Evolutionary conservation across 2,329 filamentous ascomycete species (phyloP).

Genomic region (Alternaria dauci): DNA sequence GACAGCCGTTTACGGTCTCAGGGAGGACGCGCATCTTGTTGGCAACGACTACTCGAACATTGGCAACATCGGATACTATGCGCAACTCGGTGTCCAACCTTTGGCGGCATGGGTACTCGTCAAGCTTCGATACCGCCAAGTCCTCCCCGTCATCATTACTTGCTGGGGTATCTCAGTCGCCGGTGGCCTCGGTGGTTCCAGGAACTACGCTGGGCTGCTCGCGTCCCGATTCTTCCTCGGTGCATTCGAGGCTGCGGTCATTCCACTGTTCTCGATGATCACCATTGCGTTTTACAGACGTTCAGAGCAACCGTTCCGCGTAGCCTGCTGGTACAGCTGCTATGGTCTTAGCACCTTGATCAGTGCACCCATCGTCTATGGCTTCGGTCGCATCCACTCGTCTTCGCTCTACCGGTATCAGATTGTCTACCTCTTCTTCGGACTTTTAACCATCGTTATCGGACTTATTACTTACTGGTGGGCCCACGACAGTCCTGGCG

Average conservation of each 20-base stretch:
- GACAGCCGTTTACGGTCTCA: slow-evolving; percentile 65
- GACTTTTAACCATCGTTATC: slow-evolving; percentile 51
- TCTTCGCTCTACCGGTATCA: slow-evolving; percentile 69
- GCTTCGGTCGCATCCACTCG: slow-evolving; percentile 64
- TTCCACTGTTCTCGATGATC: slow-evolving; percentile 38
- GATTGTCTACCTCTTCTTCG: slow-evolving; percentile 59
- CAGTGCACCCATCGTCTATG: slow-evolving; percentile 68
- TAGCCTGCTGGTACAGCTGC: slow-evolving; percentile 70
- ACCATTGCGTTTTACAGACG: slow-evolving; percentile 36
- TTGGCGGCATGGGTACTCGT: slow-evolving; percentile 61
- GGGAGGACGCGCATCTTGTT: slow-evolving; percentile 43
- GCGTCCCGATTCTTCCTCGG: slow-evolving; percentile 35
- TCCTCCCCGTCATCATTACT: slow-evolving; percentile 43
- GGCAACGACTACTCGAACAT: slow-evolving; percentile 59
- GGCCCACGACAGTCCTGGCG: slow-evolving; percentile 65
- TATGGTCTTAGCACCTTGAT: slow-evolving; percentile 68
- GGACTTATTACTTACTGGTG: slow-evolving; percentile 54
- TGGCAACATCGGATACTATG: slow-evolving; percentile 59
- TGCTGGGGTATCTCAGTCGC: slow-evolving; percentile 58
- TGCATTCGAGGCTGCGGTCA: slow-evolving; percentile 38
- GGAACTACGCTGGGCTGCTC: slow-evolving; percentile 29
- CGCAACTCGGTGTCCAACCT: slow-evolving; percentile 62
- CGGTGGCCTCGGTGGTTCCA: slow-evolving; percentile 32
- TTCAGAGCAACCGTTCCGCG: slow-evolving; percentile 31
- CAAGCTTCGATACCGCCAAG: slow-evolving; percentile 48